Evolutionary conservation across 345 rosid species (phyloP), one percentile per base, ranked within the genome.

Genomic region (Populus pruinosa): DNA sequence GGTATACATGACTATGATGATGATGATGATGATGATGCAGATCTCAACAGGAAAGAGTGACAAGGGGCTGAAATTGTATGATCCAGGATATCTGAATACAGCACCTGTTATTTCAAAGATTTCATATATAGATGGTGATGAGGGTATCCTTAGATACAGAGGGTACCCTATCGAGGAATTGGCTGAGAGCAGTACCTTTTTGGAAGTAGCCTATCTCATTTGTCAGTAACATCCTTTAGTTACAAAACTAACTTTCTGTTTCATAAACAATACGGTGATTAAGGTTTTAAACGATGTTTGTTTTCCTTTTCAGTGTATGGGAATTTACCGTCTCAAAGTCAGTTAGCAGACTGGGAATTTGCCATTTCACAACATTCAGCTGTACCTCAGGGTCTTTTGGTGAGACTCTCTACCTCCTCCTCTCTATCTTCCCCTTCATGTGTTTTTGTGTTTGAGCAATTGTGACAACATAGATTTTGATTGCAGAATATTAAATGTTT

Each of bases 311-410:
- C 86, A 96, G 99, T 96, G 91, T 93, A 96, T 79, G 99, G 99
- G 72, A 92, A 84, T 76, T 72, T 90, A 71, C 99, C 99, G 44
- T 88, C 97, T 72, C 80, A 89, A 82, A 79, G 81, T 76, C 94
- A 92, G 85, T 82, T 96, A 73, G 94, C 96, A 62, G 97, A 93
- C 82, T 96, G 99, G 99, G 96, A 96, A 81, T 96, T 96, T 81
- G 87, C 97, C 9, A 81, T 96, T 83, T 84, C 93, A 80, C 98
- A 96, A 79, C 98, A 96, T 87, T 96, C 99, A 59, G 99, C 99
- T 63, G 96, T 93, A 62, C 99, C 99, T 0, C 97, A 92, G 85
- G 96, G 94, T 79, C 79, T 96, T 76, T 81, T 96, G 91, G 99
- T 96, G 69, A 8, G 83, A 13, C 36, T 82, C 53, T 14, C 43